Conservation (phyloP, 345 rosid species). For the Erucastrum elatum region DNA sequence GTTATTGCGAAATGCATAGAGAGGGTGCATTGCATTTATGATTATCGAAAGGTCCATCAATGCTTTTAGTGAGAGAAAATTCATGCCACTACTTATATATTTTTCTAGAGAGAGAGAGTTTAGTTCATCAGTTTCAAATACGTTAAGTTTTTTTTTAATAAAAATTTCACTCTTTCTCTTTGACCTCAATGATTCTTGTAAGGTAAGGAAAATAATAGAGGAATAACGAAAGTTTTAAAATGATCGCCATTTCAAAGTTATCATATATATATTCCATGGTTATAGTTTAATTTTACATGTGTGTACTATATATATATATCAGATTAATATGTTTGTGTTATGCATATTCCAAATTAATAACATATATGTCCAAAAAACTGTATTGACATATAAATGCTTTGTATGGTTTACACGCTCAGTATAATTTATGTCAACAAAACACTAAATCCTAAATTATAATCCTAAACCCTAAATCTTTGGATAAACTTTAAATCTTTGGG, state of each 20-base stretch:
- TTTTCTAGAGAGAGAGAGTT: slow-evolving; percentile 2
- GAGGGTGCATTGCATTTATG: slow-evolving; percentile 82
- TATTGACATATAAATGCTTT: slow-evolving; percentile 26
- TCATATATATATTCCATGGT: not conserved
- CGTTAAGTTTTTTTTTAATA: not conserved
- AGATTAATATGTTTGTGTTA: slow-evolving; percentile 6
- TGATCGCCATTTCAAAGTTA: not conserved
- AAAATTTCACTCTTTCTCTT: not conserved
- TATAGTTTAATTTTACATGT: not conserved
- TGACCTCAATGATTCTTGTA: slow-evolving; percentile 23
- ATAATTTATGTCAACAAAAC: not conserved
- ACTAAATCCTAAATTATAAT: too few species aligned
- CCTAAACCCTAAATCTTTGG: too few species aligned
- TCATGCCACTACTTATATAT: slow-evolving; percentile 1
- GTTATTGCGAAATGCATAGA: slow-evolving; percentile 73
- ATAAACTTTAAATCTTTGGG: too few species aligned
- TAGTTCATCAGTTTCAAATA: not conserved
- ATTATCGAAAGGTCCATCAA: slow-evolving; percentile 39
- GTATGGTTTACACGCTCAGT: slow-evolving; percentile 25
- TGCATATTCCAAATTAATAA: slow-evolving; percentile 18
- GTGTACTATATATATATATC: not conserved
- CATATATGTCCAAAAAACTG: slow-evolving; percentile 25
- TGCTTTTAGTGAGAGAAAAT: slow-evolving; percentile 46
- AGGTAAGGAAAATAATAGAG: not conserved
- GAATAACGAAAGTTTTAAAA: too few species aligned